Evolutionary conservation across 2,329 filamentous ascomycete genomes (phyloP), one percentile per base, ranked within the genome.

Genomic region (Colletotrichum eremochloae): DNA sequence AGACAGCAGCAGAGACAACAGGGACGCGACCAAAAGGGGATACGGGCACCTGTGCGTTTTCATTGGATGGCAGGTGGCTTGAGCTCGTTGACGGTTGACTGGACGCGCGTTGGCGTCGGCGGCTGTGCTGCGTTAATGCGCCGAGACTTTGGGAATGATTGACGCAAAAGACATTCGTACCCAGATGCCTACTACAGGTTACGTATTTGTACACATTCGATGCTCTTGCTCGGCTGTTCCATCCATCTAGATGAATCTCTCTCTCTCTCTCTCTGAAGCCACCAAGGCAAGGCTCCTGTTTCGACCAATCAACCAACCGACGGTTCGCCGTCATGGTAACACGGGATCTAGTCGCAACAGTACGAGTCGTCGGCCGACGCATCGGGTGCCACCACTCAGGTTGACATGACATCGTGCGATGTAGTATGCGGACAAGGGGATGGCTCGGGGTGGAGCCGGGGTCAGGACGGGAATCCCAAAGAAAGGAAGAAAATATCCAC

Each of bases 11-110:
- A 52, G 24, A 44, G 38, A 53, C 46, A 20, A 36, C 38, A 36
- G 52, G 31, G 38, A 57, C 15, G 29, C 31, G 24, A 42, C 14
- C 57, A 42, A 50, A 44, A 29, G 38, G 44, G 38, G n/a, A 48
- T 31, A 50, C 60, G 57, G 46, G 56, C 56, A 33, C 24, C 66
- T 56, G 66, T 72, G 70, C 70, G 61, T 14, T 55, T 46, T 64
- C 24, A 69, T 72, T 69, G 70, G 70, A 72, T 69, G 70, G 40
- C 69, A 69, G 70, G 46, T 65, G 46, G 70, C 66, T 42, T 31
- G 15, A 55, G 40, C 63, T 53, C 24, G 33, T 56, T 24, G 44
- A 38, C 36, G 12, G 57, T n/a, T 24, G 57, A 40, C 50, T 64
- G 44, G 18, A 46, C 44, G 44, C 3, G 55, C 64, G 56, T 63